Base-by-base conservation (phyloP, 768 basidiomycete genomes). In the Rhodocollybia butyracea region DNA sequence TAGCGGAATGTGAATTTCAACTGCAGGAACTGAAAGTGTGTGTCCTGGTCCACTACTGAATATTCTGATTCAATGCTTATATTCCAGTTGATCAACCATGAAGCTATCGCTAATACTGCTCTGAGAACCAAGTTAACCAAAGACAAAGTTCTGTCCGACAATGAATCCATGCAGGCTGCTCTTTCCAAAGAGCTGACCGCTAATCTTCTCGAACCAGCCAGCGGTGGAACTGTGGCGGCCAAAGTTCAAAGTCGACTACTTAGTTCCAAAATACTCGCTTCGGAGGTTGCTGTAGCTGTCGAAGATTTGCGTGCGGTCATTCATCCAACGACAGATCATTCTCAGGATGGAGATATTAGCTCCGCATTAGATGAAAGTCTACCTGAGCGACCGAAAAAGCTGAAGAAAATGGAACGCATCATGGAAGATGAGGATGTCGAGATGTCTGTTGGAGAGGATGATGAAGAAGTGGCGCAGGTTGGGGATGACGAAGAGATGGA, bases 211-310 rank as follows among this genome's bases (percentile, higher is more conserved):
- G 51, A 67, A 15, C 66, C 72, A 11, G 73, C 68, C 24, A 60
- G 63, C 2, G 62, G 76, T 17, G 78, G 79, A 22, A 76, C 81
- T 21, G 64, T 72, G 13, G 62, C 70, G 26, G 79, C 77, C 2
- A 90, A 88, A 69, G 79, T 88, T 1, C 85, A 88, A 61, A 84
- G 78, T 57, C 82, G 88, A 34, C 70, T 96, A 8, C 73, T 89
- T 39, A 94, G 91, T 63, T 88, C 88, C 3, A 93, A 89, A 65
- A 67, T 76, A n/a, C 72, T 94, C 11, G 84, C 90, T 1, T 71
- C 75, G 2, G 82, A 81, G 59, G 74, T 91, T 2, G 70, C 71
- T 6, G 65, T 68, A 22, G 77, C 81, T 13, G 64, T 94, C 1
- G 75, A 75, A 10, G 73, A 76, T 46, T 66, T 93, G 5, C 74